Evolutionary conservation across 2,329 filamentous ascomycete genomes (phyloP), one percentile per base, ranked within the genome.

Genomic region (Biscogniauxia mediterranea): DNA sequence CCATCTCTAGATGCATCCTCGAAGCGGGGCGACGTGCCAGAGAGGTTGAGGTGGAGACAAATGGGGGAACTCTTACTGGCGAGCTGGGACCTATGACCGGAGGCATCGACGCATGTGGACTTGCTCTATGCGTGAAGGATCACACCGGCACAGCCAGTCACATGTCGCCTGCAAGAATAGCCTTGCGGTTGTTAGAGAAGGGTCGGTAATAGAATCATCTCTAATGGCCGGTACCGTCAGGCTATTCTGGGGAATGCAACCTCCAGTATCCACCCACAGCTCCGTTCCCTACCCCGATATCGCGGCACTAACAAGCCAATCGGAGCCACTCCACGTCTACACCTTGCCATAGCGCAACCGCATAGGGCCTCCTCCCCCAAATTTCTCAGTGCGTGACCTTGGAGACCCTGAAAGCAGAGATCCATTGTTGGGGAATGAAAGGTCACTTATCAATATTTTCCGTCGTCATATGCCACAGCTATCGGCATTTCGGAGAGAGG

Each of bases 201-300:
- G 42, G 38, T 49, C n/a, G 26, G 46, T 20, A 26, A 66, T 60
- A 52, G 64, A 61, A 52, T 63, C 58, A 66, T 59, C 13, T 68
- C 71, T 2, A 46, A n/a, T 46, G 38, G 38, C 38, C 17, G 38
- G 38, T 46, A n/a, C 17, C 38, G 38, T 46, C 38, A 46, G 38
- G 38, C 38, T 46, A 46, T 15, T 17, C 38, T 46, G 38, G 38
- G 38, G 15, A 46, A 46, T 46, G 38, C 38, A 46, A 46, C 38
- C 28, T 46, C 38, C 13, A n/a, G 57, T 56, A 25, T 49, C 25
- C 26, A 70, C 25, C 52, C n/a, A 23, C 17, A 52, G 20, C 25
- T 54, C 17, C 17, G 26, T 54, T 54, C 17, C 38, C 38, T n/a
- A 1, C 28, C 62, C 64, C 64, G 64, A 66, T 64, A 63, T 66